These are phyloP conservation scores for Ophiocordyceps camponoti-floridani DNA, from an alignment of 2,329 filamentous ascomycete species.

Conservation along the genomic window DNA sequence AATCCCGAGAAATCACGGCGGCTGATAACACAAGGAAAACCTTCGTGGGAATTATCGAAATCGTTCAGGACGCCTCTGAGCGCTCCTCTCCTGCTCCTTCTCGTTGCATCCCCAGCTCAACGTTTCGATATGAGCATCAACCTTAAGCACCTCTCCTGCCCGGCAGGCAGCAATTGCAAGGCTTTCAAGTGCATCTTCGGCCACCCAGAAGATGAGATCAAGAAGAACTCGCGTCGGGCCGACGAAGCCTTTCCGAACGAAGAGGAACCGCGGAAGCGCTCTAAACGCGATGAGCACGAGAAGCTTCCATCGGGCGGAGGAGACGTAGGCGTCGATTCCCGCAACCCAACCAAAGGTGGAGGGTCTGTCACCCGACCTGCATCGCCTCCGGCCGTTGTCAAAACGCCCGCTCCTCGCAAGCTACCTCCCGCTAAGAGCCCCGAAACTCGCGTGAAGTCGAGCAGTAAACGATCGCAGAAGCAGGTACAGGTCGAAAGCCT, in stretches of 20 bases:
- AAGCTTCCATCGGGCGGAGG: not conserved
- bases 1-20: not conserved
- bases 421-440: not conserved
- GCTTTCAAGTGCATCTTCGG: slow-evolving; percentile 33
- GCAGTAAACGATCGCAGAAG: slow-evolving; percentile 1
- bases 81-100: not conserved
- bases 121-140: slow-evolving; percentile 15
- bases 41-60: not conserved
- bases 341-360: not conserved
- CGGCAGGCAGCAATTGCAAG: slow-evolving; percentile 26
- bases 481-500: slow-evolving; percentile 30
- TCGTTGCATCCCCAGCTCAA: not conserved
- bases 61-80: not conserved
- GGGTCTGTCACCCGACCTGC: slow-evolving; percentile 11
- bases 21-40: not conserved
- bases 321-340: not conserved
- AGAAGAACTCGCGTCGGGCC: not conserved
- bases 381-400: slow-evolving; percentile 14
- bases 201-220: slow-evolving; percentile 16
- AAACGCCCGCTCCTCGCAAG: not conserved
- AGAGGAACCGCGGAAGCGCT: slow-evolving; percentile 13
- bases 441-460: not conserved
- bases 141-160: slow-evolving; percentile 32
- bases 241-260: slow-evolving; percentile 4
- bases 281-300: slow-evolving; percentile 7